phyloP scores from a whole-genome alignment of 192 early-diverging fungal genomes.

The Ambispora gerdemannii region DNA sequence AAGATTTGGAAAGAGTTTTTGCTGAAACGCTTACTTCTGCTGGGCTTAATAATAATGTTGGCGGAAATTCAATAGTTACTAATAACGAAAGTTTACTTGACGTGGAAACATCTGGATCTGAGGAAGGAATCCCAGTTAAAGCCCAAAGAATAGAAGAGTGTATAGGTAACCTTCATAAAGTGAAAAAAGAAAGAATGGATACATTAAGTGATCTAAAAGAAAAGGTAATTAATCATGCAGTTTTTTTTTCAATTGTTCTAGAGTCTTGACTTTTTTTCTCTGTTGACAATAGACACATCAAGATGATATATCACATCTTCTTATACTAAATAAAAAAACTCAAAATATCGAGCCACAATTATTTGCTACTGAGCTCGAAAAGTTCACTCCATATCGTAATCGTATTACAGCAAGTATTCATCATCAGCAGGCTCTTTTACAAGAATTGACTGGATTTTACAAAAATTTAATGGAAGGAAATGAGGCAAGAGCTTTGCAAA shows the following conservation, averaged over 20 bases:
- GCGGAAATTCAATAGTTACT: constrained; percentile 32
- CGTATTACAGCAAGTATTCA: constrained; percentile 71
- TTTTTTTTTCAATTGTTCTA: neutral
- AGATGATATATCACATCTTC: constrained; percentile 84
- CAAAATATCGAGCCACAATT: constrained; percentile 82
- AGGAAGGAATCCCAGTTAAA: constrained; percentile 44
- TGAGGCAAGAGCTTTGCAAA: constrained; percentile 62
- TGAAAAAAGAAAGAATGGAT: constrained; percentile 70
- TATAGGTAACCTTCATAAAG: constrained; percentile 56
- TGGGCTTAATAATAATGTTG: constrained; percentile 16
- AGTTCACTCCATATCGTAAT: constrained; percentile 78
- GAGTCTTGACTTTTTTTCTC: too few species aligned
- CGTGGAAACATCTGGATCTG: constrained; percentile 46
- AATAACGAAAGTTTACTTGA: constrained; percentile 51
- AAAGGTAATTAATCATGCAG: constrained; percentile 46
- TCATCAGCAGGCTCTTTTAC: constrained; percentile 70
- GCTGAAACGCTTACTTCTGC: constrained; percentile 34
- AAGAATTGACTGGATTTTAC: constrained; percentile 73
- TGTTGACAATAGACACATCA: constrained; percentile 68
- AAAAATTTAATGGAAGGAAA: constrained; percentile 70
- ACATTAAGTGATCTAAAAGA: constrained; percentile 72
- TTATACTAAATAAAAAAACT: constrained; percentile 69
- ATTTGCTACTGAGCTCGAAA: constrained; percentile 88
- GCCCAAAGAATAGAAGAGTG: constrained; percentile 63
- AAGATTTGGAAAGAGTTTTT: constrained; percentile 46